These are phyloP conservation scores for Dendrostoma leiphaemia DNA, from an alignment of 2,329 filamentous ascomycete species.

Conservation along the genomic window DNA sequence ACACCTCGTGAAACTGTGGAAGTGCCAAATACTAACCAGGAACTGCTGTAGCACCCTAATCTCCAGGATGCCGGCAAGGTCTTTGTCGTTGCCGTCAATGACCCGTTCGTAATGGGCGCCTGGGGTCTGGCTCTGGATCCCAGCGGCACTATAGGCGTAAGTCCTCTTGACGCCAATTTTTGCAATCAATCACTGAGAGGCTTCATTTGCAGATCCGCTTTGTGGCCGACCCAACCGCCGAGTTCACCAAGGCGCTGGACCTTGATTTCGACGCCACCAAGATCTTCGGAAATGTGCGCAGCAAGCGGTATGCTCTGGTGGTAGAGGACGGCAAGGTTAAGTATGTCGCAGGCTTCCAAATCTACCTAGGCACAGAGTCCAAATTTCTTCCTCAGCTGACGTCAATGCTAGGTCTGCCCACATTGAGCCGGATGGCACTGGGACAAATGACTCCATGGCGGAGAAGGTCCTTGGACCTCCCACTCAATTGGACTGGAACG, in stretches of 20 bases:
- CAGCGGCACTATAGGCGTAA: slow-evolving; percentile 69
- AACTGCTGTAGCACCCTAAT: slow-evolving; percentile 69
- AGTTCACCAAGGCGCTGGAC: slow-evolving; percentile 81
- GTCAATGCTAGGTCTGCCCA: slow-evolving; percentile 51
- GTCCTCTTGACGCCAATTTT: slow-evolving; percentile 32
- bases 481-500: slow-evolving; percentile 12
- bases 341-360: slow-evolving; percentile 18
- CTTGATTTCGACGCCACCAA: slow-evolving; percentile 75
- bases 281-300: slow-evolving; percentile 78
- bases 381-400: background rate
- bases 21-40: no score
- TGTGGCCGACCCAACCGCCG: slow-evolving; percentile 75
- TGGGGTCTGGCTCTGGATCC: slow-evolving; percentile 81
- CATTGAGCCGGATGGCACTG: slow-evolving; percentile 87
- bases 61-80: slow-evolving; percentile 79
- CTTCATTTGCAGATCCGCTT: slow-evolving; percentile 70
- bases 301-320: slow-evolving; percentile 85
- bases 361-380: no score
- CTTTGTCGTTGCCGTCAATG: slow-evolving; percentile 90
- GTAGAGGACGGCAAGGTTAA: slow-evolving; percentile 84
- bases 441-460: slow-evolving; percentile 49
- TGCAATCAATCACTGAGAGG: background rate
- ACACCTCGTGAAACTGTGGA: no score
- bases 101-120: slow-evolving; percentile 95
- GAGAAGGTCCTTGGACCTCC: slow-evolving; percentile 49